Evolutionary conservation across 2,329 filamentous ascomycete genomes (phyloP).

Genomic region (Truncatella angustata): DNA sequence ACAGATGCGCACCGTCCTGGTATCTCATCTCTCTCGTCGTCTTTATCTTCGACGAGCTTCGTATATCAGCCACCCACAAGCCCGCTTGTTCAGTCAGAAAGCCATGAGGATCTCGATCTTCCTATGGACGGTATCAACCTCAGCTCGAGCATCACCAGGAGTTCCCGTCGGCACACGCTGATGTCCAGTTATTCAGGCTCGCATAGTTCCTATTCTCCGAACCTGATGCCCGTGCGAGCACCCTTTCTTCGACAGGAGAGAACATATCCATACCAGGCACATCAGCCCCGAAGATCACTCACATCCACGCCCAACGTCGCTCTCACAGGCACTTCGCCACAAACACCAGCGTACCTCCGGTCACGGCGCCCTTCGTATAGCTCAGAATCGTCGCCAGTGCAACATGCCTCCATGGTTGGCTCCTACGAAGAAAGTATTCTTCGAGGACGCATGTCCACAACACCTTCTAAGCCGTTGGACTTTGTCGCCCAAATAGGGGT

Average conservation of each 20-base stretch:
- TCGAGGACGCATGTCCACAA: constrained; percentile 93
- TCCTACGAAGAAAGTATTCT: constrained; percentile 98
- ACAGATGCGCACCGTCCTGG: constrained; percentile 40
- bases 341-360: constrained; percentile 49
- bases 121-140: constrained; percentile 51
- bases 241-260: constrained; percentile 56
- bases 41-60: constrained; percentile 71
- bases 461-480: constrained; percentile 85
- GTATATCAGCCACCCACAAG: constrained; percentile 86
- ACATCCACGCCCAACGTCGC: constrained; percentile 55
- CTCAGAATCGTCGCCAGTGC: constrained; percentile 73
- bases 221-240: constrained; percentile 28
- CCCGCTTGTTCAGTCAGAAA: constrained; percentile 84
- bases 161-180: constrained; percentile 67
- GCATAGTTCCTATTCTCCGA: constrained; percentile 38
- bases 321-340: constrained; percentile 41
- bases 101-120: constrained; percentile 74
- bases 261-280: constrained; percentile 68
- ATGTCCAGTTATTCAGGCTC: constrained; percentile 56
- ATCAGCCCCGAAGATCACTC: constrained; percentile 74
- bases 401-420: constrained; percentile 93
- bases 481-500: constrained; percentile 96
- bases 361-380: constrained; percentile 68
- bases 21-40: constrained; percentile 65
- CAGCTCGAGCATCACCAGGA: constrained; percentile 33